Percentiles rank a stretch among this genome's conserved stretches.
Evolutionary conservation across 2,329 filamentous ascomycete species (phyloP).

Genomic region (Fusarium burgessii): DNA sequence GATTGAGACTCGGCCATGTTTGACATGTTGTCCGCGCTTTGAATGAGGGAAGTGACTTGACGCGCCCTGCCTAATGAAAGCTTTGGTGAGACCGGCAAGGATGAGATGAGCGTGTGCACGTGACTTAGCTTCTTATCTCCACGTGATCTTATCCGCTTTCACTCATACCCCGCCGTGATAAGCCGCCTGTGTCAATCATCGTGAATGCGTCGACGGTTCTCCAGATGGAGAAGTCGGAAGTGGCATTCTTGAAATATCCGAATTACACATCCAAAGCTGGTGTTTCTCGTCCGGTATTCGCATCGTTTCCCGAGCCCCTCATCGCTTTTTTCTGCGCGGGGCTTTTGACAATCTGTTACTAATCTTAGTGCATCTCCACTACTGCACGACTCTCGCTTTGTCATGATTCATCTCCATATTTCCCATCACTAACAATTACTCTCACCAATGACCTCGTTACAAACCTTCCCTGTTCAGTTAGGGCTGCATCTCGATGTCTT

Average conservation of each 20-base stretch:
- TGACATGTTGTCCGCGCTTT: conserved; percentile 5
- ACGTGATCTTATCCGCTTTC: not conserved
- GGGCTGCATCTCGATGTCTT: conserved; percentile 33
- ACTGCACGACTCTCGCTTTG: conserved; percentile 21
- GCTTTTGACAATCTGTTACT: not conserved
- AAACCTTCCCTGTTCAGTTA: not conserved
- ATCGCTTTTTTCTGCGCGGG: not conserved
- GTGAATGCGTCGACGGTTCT: too few species aligned
- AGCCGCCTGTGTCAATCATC: not conserved
- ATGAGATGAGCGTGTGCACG: conserved; percentile 4
- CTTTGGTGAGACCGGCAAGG: not conserved
- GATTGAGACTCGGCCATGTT: conserved; percentile 26
- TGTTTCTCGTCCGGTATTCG: not conserved
- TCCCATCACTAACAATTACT: not conserved
- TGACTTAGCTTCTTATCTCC: not conserved
- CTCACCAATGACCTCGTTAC: not conserved
- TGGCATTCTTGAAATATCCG: not conserved
- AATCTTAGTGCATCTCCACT: conserved; percentile 7
- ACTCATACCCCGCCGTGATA: too few species aligned
- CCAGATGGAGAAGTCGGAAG: not conserved
- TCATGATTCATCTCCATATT: conserved; percentile 2
- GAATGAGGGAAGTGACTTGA: not conserved
- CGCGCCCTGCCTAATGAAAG: conserved; percentile 17
- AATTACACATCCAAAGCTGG: not conserved
- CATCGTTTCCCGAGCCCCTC: conserved; percentile 22